Conservation (phyloP, 2,329 filamentous ascomycete species). For the Ceratocystis variospora region DNA sequence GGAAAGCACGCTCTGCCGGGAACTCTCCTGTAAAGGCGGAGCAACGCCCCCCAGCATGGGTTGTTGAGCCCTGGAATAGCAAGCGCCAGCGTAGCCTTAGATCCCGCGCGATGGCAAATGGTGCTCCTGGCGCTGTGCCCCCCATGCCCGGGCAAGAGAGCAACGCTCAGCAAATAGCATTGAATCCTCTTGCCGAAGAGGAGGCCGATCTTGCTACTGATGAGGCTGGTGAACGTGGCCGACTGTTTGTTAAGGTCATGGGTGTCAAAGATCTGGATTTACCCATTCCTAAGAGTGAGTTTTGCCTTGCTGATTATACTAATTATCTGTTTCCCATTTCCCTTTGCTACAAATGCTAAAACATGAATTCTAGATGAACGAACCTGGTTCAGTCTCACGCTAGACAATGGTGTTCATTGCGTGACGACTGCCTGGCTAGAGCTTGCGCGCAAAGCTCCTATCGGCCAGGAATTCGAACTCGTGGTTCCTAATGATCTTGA, state of each 20-base stretch:
- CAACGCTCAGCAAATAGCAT: constrained; percentile 43
- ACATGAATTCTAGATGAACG: constrained; percentile 53
- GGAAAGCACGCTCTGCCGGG: constrained; percentile 45
- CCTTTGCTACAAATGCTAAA: constrained; percentile 2
- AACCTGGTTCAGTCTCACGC: constrained; percentile 84
- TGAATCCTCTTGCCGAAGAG: constrained; percentile 56
- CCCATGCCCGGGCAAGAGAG: constrained; percentile 81
- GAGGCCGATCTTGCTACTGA: constrained; percentile 49
- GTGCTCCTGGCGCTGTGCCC: constrained; percentile 47
- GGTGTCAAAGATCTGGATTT: constrained; percentile 92
- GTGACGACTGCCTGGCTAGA: constrained; percentile 95
- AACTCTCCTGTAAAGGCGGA: constrained; percentile 61
- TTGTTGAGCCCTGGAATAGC: constrained; percentile 91
- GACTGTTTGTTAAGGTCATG: constrained; percentile 96
- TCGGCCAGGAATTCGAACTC: constrained; percentile 95
- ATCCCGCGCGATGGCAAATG: constrained; percentile 28
- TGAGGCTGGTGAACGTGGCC: constrained; percentile 73
- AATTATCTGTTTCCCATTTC: neutral
- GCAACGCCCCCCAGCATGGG: constrained; percentile 74
- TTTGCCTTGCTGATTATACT: constrained; percentile 19
- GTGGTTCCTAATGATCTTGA: constrained; percentile 96
- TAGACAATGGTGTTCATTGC: constrained; percentile 97
- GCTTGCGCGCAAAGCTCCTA: constrained; percentile 78
- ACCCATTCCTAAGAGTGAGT: constrained; percentile 75
- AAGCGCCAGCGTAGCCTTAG: constrained; percentile 55